These are phyloP conservation scores for Plasmodium sp. DNA, from an alignment of 169 alveolate genomes.

Conservation along the genomic window DNA sequence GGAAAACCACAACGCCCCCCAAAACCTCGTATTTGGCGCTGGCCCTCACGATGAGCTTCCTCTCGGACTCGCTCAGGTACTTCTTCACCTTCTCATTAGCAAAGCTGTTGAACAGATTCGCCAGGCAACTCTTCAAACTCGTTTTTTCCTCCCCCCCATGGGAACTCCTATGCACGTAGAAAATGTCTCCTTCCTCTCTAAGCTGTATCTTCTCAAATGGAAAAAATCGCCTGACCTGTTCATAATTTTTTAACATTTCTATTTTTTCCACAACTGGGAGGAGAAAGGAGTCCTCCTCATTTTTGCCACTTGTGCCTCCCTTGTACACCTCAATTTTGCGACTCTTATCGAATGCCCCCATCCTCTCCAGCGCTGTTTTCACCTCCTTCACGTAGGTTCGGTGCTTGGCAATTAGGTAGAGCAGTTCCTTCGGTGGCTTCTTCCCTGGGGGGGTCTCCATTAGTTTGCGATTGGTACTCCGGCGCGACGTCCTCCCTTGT, in stretches of 20 bases:
- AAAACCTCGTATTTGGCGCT: slow-evolving; percentile 39
- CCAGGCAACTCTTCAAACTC: slow-evolving; percentile 11
- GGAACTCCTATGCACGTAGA: background rate
- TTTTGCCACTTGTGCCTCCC: background rate
- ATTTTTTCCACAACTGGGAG: slow-evolving; percentile 15
- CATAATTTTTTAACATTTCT: background rate
- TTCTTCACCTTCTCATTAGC: slow-evolving; percentile 16
- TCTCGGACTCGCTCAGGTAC: slow-evolving; percentile 15
- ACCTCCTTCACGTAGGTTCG: slow-evolving; percentile 24
- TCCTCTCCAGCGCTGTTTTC: slow-evolving; percentile 23
- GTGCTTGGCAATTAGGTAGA: slow-evolving; percentile 33
- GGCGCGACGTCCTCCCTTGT: background rate
- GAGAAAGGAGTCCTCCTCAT: background rate
- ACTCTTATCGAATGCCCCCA: slow-evolving; percentile 6
- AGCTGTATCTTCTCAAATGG: background rate
- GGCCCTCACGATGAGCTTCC: slow-evolving; percentile 13
- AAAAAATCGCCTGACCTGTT: background rate
- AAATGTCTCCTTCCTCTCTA: background rate
- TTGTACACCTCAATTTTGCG: slow-evolving; percentile 12
- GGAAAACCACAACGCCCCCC: slow-evolving; percentile 41
- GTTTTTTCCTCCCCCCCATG: background rate
- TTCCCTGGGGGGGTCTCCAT: background rate
- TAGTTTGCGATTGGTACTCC: background rate
- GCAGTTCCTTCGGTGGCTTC: background rate
- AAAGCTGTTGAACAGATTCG: slow-evolving; percentile 5